phyloP scores from a whole-genome alignment of 352 stramenopile species.

The Phytopythium delawarense region DNA sequence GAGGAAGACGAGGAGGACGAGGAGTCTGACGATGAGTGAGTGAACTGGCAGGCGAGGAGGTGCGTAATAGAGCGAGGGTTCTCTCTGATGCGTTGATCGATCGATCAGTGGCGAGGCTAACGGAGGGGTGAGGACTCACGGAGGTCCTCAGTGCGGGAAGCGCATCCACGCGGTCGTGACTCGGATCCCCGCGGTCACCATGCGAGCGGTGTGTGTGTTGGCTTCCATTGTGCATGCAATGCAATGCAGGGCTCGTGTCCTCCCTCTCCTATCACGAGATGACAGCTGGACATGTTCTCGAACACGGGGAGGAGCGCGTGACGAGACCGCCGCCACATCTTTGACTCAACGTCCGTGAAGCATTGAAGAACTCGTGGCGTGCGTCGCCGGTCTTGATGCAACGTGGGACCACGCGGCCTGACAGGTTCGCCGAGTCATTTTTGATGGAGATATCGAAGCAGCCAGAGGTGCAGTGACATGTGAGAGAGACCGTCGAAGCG shows the following conservation, averaged over 20 bases:
- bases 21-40: conserved; percentile 11
- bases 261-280: not conserved
- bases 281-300: not conserved
- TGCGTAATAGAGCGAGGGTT: conserved; percentile 1
- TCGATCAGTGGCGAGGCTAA: not conserved
- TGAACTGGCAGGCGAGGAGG: not conserved
- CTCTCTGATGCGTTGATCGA: not conserved
- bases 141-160: not conserved
- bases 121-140: not conserved
- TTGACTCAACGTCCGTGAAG: not conserved
- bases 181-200: not conserved
- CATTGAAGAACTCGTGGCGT: not conserved
- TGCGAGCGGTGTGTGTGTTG: no score
- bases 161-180: not conserved
- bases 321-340: not conserved
- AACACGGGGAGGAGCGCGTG: not conserved
- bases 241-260: not conserved
- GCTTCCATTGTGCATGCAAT: not conserved
- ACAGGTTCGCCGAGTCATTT: not conserved
- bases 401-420: not conserved
- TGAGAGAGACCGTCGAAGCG: not conserved
- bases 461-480: not conserved
- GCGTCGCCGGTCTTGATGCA: not conserved
- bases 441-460: not conserved
- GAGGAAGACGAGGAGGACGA: conserved; percentile 37